A percentile compares a stretch with the other conserved stretches of the same genome.
Evolutionary conservation across 1,284 basidiomycete species (phyloP).

Genomic region (Anthracocystis panici-leucophaei): DNA sequence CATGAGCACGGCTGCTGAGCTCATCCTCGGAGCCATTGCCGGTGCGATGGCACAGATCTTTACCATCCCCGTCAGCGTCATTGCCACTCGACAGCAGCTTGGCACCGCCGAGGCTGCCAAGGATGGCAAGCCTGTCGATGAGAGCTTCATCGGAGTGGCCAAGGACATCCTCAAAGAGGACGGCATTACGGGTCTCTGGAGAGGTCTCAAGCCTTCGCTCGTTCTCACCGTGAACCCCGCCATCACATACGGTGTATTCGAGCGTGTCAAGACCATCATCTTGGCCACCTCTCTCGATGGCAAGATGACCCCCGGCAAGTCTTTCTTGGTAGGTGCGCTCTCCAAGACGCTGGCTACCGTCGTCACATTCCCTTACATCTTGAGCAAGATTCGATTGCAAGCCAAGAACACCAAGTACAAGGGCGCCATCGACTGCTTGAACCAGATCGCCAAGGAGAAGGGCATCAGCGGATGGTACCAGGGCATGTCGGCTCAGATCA

Average conservation of each 20-base stretch:
- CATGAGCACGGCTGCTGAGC: conserved; percentile 68
- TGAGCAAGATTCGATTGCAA: conserved; percentile 98
- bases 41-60: conserved; percentile 96
- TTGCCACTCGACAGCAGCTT: conserved; percentile 93
- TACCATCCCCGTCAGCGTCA: conserved; percentile 96
- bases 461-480: conserved; percentile 84
- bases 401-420: conserved; percentile 75
- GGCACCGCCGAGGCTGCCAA: conserved; percentile 42
- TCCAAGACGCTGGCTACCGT: conserved; percentile 94
- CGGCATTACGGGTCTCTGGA: conserved; percentile 91
- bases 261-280: conserved; percentile 79
- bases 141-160: conserved; percentile 79
- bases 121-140: conserved; percentile 69
- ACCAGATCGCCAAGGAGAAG: conserved; percentile 77
- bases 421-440: conserved; percentile 82
- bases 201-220: conserved; percentile 89
- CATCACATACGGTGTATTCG: conserved; percentile 97
- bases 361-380: conserved; percentile 74
- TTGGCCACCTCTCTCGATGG: conserved; percentile 73
- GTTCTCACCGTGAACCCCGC: conserved; percentile 94
- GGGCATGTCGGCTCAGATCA: conserved; percentile 92
- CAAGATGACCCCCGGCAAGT: conserved; percentile 82
- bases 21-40: conserved; percentile 88
- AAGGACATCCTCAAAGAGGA: conserved; percentile 91
- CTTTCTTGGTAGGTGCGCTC: conserved; percentile 89